phyloP scores from a whole-genome alignment of 805 yeast genomes.

The Suhomyces canberraensis region DNA sequence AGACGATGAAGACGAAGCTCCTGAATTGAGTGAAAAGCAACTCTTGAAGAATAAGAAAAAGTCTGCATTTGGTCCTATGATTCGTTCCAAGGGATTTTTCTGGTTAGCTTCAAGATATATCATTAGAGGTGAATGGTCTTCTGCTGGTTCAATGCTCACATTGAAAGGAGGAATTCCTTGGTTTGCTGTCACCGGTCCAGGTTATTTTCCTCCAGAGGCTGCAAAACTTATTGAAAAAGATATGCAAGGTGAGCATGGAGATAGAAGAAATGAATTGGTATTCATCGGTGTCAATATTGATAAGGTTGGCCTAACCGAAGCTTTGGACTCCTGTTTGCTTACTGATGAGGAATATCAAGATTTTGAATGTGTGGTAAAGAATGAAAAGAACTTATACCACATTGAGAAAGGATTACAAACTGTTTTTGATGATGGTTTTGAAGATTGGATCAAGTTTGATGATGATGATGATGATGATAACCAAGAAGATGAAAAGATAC shows the following conservation, averaged over 20 bases:
- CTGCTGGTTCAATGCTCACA: constrained; percentile 43
- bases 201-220: constrained; percentile 31
- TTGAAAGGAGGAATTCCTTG: constrained; percentile 42
- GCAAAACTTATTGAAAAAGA: constrained; percentile 30
- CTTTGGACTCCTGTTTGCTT: constrained; percentile 37
- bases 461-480: background rate
- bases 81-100: constrained; percentile 44
- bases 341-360: constrained; percentile 34
- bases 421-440: constrained; percentile 41
- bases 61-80: constrained; percentile 35
- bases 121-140: constrained; percentile 44
- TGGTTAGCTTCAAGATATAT: constrained; percentile 43
- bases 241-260: constrained; percentile 39
- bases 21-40: constrained; percentile 19
- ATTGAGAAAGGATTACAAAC: constrained; percentile 26
- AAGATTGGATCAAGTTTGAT: constrained; percentile 35
- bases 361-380: constrained; percentile 24
- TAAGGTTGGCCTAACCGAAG: constrained; percentile 21
- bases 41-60: constrained; percentile 30
- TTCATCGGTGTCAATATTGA: constrained; percentile 41
- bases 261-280: constrained; percentile 45
- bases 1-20: constrained; percentile 10
- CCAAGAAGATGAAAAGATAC: constrained; percentile 1
- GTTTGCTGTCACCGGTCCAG: constrained; percentile 35
- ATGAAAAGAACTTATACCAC: constrained; percentile 24